Conservation (phyloP, 2,329 filamentous ascomycete species). For the Botrytis aclada region DNA sequence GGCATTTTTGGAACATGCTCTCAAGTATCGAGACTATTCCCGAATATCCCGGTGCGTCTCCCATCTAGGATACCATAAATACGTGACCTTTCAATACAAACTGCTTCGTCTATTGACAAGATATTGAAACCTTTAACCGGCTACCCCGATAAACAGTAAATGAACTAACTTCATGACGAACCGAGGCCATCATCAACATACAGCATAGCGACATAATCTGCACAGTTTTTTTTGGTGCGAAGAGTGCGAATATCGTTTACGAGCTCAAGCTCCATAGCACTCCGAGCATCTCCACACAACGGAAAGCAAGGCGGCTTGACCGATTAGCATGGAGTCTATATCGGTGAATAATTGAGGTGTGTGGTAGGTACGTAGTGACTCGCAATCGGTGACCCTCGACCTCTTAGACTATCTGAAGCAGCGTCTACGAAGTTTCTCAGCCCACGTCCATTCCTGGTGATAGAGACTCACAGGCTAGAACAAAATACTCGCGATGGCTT, state of each 20-base stretch:
- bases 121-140: neutral
- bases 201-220: neutral
- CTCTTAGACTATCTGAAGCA: neutral
- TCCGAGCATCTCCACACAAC: neutral
- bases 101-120: neutral
- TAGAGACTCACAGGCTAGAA: neutral
- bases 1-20: neutral
- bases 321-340: neutral
- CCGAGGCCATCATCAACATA: neutral
- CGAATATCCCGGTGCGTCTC: neutral
- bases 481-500: neutral
- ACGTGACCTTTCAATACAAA: neutral
- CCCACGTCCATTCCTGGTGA: neutral
- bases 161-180: neutral
- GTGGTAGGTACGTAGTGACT: neutral
- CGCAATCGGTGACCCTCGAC: neutral
- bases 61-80: neutral
- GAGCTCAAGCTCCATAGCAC: slow-evolving; percentile 7
- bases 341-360: neutral
- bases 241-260: neutral
- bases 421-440: neutral
- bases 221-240: neutral
- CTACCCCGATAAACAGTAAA: neutral
- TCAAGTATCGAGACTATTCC: neutral
- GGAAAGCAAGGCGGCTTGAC: neutral